Evolutionary conservation across 2,329 filamentous ascomycete genomes (phyloP).

Genomic region (Aureobasidium sp.): DNA sequence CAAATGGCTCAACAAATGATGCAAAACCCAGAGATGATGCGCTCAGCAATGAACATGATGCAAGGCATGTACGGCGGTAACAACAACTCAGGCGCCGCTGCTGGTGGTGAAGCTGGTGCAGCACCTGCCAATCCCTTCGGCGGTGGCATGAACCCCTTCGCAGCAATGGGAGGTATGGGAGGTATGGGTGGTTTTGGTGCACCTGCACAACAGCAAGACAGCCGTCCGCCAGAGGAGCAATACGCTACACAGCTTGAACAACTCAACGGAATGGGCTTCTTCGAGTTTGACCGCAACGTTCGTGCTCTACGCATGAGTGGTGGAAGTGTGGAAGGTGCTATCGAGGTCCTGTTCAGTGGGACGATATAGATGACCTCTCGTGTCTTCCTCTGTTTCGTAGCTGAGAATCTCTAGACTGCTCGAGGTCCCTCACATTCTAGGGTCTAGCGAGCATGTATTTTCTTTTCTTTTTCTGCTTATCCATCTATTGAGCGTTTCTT

Average conservation of each 20-base stretch:
- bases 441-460: too few relatives aligned
- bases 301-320: constrained; percentile 88
- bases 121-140: constrained; percentile 42
- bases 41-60: constrained; percentile 60
- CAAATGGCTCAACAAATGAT: constrained; percentile 53
- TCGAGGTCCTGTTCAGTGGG: constrained; percentile 70
- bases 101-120: constrained; percentile 29
- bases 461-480: too few relatives aligned
- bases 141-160: constrained; percentile 50
- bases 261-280: constrained; percentile 99
- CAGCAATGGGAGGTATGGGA: constrained; percentile 34
- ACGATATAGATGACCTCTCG: not conserved
- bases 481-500: too few relatives aligned
- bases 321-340: constrained; percentile 93
- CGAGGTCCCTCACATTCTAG: too few relatives aligned
- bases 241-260: constrained; percentile 93
- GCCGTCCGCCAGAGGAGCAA: constrained; percentile 89
- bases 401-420: not conserved
- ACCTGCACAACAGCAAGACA: constrained; percentile 70
- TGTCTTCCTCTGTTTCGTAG: not conserved
- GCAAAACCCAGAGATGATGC: constrained; percentile 65
- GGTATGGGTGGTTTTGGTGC: constrained; percentile 36
- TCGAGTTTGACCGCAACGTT: constrained; percentile 94
- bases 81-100: constrained; percentile 42
- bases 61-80: constrained; percentile 49